Evolutionary conservation across 805 yeast species (phyloP).

Genomic region (Starmera dryadoides): DNA sequence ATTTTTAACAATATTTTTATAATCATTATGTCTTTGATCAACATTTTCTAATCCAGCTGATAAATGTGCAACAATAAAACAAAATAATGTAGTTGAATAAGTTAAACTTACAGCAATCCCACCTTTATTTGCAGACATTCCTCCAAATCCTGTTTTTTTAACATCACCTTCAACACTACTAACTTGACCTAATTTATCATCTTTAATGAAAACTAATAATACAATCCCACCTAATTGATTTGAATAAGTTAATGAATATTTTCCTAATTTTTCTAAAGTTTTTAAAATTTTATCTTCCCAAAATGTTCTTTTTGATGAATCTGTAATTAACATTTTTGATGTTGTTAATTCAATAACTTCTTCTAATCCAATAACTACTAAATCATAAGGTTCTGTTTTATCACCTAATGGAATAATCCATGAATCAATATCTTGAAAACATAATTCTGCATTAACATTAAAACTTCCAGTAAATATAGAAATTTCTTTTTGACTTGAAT

Average conservation of each 20-base stretch:
- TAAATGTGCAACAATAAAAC: slow-evolving; percentile 79
- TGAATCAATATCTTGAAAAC: slow-evolving; percentile 39
- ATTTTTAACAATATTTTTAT: slow-evolving; percentile 68
- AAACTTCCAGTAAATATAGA: slow-evolving; percentile 77
- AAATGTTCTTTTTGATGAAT: slow-evolving; percentile 46
- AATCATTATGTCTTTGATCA: slow-evolving; percentile 82
- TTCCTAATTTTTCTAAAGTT: slow-evolving; percentile 34
- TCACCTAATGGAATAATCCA: slow-evolving; percentile 71
- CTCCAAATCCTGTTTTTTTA: slow-evolving; percentile 92
- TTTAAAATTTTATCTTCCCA: slow-evolving; percentile 62
- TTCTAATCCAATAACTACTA: slow-evolving; percentile 79
- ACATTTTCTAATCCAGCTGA: slow-evolving; percentile 87
- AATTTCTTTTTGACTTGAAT: slow-evolving; percentile 53
- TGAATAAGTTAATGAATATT: slow-evolving; percentile 56
- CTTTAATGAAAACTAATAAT: slow-evolving; percentile 58
- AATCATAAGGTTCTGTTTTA: slow-evolving; percentile 44
- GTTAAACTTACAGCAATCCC: slow-evolving; percentile 67
- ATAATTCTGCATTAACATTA: slow-evolving; percentile 69
- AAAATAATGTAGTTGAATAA: slow-evolving; percentile 60
- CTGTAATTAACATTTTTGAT: slow-evolving; percentile 76
- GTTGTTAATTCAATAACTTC: slow-evolving; percentile 83
- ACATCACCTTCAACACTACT: slow-evolving; percentile 61
- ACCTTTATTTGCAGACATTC: slow-evolving; percentile 79
- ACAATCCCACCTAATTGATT: slow-evolving; percentile 86
- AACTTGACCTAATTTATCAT: slow-evolving; percentile 42